A percentile compares a stretch with the other conserved stretches of the same genome.
Evolutionary conservation across 208 protist species (phyloP).

Genomic region (Porcisia deanei): DNA sequence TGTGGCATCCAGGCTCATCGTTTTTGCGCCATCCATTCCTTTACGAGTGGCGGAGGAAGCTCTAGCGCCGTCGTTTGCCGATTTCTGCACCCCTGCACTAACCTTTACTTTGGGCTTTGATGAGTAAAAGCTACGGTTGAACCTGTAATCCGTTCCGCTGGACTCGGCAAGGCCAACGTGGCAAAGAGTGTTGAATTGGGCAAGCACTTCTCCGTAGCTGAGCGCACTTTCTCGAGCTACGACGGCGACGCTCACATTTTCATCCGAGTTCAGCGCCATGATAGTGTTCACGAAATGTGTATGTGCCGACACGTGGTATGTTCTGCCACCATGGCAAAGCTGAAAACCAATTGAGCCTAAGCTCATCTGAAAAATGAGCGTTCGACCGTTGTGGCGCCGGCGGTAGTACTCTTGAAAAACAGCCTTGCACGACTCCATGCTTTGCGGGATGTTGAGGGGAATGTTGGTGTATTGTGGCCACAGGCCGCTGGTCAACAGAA

Average conservation of each 20-base stretch:
- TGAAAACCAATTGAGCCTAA: slow-evolving; percentile 67
- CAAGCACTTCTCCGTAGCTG: slow-evolving; percentile 24
- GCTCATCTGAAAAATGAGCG: slow-evolving; percentile 64
- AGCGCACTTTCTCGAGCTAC: slow-evolving; percentile 26
- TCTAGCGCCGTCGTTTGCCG: slow-evolving; percentile 6
- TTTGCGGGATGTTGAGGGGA: slow-evolving; percentile 35
- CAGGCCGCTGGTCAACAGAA: slow-evolving; percentile 64
- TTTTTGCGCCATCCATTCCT: slow-evolving; percentile 30
- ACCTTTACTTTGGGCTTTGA: slow-evolving; percentile 36
- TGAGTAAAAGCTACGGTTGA: slow-evolving; percentile 45
- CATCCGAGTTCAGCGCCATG: slow-evolving; percentile 46
- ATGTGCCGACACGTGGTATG: slow-evolving; percentile 58
- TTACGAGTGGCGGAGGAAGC: slow-evolving; percentile 2
- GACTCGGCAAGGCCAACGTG: slow-evolving; percentile 31
- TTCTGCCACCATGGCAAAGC: slow-evolving; percentile 35
- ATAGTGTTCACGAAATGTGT: slow-evolving; percentile 76
- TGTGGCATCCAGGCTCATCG: slow-evolving; percentile 56
- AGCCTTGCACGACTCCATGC: slow-evolving; percentile 60
- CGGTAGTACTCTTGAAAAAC: slow-evolving; percentile 67
- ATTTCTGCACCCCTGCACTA: slow-evolving; percentile 19
- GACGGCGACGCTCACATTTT: slow-evolving; percentile 14
- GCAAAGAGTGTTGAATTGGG: slow-evolving; percentile 46
- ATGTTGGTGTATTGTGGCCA: slow-evolving; percentile 64
- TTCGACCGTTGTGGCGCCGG: slow-evolving; percentile 68
- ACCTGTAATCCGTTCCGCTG: slow-evolving; percentile 29